Evolutionary conservation across 768 basidiomycete genomes (phyloP), one percentile per base, ranked within the genome.

Genomic region (Collybiopsis confluens): DNA sequence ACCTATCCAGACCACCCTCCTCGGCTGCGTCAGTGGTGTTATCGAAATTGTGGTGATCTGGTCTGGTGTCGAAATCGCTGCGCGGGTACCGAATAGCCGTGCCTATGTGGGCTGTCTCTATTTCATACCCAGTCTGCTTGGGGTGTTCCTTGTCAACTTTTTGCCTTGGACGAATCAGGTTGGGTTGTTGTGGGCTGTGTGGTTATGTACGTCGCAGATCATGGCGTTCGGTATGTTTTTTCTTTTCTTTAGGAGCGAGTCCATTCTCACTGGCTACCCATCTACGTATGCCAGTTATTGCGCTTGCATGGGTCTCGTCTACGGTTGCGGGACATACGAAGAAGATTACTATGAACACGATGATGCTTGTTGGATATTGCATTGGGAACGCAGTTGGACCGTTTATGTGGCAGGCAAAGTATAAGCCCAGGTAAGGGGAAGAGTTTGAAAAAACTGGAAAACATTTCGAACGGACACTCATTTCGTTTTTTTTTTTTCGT

Each of bases 241-340:
- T 6, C 8, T 42, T 42, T 23, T 42, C 16, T n/a, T 5, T 7
- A 16, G 40, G n/a, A n/a, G 16, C 16, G 23, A 8, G n/a, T n/a
- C n/a, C n/a, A n/a, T n/a, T 42, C 40, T 42, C 40, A 16, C n/a
- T 23, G 6, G 6, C 5, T 18, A 8, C 40, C 16, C 40, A n/a
- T 42, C n/a, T n/a, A 16, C 13, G 30, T 16, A 20, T 44, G 5
- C n/a, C 38, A 56, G 74, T 76, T 9, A 65, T 89, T 13, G 69
- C 78, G 13, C 60, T 89, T 38, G 75, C 82, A 2, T 90, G 88
- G 87, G 61, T 88, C 15, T 79, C 78, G 1, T 76, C 65, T 35
- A 79, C 85, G 3, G 88, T 84, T 0, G 79, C 85, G 0, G 87
- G 85, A 0, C 86, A 88, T 61, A 89, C 87, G 28, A 88, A 88